A percentile compares a stretch with the other conserved stretches of the same genome.
Evolutionary conservation across 2,329 filamentous ascomycete genomes (phyloP).

Genomic region (Thielaviopsis musarum): DNA sequence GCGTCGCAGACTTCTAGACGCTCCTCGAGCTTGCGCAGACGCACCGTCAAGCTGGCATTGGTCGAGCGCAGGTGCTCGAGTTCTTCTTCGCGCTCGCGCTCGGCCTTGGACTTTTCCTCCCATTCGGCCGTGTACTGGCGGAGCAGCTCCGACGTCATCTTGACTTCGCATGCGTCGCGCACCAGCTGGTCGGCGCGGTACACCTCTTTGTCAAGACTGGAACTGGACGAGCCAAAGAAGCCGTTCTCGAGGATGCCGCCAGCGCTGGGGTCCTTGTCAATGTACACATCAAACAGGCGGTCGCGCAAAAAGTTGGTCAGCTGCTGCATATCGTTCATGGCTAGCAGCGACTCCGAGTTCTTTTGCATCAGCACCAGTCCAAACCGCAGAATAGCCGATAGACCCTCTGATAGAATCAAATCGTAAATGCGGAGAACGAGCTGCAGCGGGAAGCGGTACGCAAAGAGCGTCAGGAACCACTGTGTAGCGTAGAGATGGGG

Average conservation of each 20-base stretch:
- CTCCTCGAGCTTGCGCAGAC: conserved; percentile 74
- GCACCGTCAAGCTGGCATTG: conserved; percentile 50
- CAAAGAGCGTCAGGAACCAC: conserved; percentile 98
- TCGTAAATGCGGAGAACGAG: conserved; percentile 95
- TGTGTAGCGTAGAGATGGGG: conserved; percentile 93
- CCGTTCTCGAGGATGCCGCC: conserved; percentile 87
- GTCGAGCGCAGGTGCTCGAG: conserved; percentile 53
- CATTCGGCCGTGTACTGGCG: conserved; percentile 71
- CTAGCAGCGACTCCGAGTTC: conserved; percentile 61
- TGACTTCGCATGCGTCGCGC: conserved; percentile 76
- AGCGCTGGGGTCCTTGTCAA: conserved; percentile 83
- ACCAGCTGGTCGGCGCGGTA: conserved; percentile 91
- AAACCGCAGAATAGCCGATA: conserved; percentile 87
- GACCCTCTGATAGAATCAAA: conserved; percentile 78
- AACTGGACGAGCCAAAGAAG: conserved; percentile 86
- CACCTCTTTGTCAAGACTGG: conserved; percentile 83
- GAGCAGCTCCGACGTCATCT: conserved; percentile 68
- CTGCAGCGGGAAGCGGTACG: conserved; percentile 91
- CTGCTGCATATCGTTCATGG: conserved; percentile 79
- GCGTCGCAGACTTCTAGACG: conserved; percentile 74
- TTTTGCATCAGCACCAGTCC: conserved; percentile 93
- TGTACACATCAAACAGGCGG: conserved; percentile 88
- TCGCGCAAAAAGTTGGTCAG: conserved; percentile 87
- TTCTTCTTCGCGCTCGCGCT: conserved; percentile 71
- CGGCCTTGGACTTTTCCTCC: conserved; percentile 74